These are phyloP conservation scores for Rosa lucieae DNA, from an alignment of 306 rosid species.

Conservation along the genomic window DNA sequence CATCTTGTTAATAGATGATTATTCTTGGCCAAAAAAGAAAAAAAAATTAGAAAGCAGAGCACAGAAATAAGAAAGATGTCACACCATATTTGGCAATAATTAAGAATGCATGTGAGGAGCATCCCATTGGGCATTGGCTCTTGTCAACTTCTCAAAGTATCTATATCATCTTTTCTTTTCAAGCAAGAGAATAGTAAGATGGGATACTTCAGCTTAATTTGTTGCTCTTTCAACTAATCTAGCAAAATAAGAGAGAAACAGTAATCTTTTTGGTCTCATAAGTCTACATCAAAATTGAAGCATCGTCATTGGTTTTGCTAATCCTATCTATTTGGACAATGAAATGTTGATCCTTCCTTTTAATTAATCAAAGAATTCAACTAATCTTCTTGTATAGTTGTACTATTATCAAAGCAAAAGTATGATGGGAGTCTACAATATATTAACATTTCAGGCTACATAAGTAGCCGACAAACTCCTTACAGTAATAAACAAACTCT, in stretches of 20 bases:
- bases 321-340: neutral
- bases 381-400: neutral
- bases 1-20: neutral
- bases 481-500: too few relatives aligned
- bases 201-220: neutral
- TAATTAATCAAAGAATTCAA: neutral
- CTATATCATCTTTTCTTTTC: too few relatives aligned
- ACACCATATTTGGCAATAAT: neutral
- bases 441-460: too few relatives aligned
- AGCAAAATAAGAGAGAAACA: neutral
- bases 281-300: neutral
- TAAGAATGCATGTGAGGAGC: neutral
- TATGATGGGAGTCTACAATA: too few relatives aligned
- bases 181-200: neutral
- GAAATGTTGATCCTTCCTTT: neutral
- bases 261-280: neutral
- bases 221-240: neutral
- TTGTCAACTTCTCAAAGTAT: neutral
- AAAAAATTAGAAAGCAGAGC: neutral
- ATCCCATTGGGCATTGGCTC: neutral
- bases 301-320: neutral
- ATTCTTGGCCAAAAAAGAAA: too few relatives aligned
- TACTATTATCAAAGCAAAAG: too few relatives aligned
- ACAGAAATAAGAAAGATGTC: neutral
- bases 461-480: too few relatives aligned